These are phyloP conservation scores for Nemania diffusa DNA, from an alignment of 2,329 filamentous ascomycete species.

Conservation along the genomic window DNA sequence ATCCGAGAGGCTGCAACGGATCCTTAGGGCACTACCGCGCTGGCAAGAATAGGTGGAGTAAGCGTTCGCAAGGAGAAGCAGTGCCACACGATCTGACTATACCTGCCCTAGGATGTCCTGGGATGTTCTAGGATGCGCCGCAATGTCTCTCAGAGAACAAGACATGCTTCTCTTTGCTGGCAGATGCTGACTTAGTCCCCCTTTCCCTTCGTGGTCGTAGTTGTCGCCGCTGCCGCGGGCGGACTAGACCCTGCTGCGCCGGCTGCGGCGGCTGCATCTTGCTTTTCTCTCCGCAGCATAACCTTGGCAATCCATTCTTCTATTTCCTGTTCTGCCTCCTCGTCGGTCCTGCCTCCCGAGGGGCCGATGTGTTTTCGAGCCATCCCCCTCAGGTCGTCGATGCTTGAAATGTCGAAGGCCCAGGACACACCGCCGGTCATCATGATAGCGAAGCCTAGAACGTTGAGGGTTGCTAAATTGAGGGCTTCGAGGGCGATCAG, in stretches of 20 bases:
- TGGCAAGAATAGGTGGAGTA: not conserved
- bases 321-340: conserved; percentile 68
- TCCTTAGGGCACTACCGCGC: not conserved
- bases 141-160: not conserved
- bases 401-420: conserved; percentile 77
- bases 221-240: not conserved
- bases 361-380: conserved; percentile 57
- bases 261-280: conserved; percentile 28
- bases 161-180: conserved; percentile 13
- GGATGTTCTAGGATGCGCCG: not conserved
- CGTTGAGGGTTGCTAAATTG: conserved; percentile 87
- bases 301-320: conserved; percentile 70
- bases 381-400: conserved; percentile 70
- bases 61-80: not conserved
- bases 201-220: conserved; percentile 3
- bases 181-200: not conserved
- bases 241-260: not conserved
- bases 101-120: not conserved
- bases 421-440: conserved; percentile 77
- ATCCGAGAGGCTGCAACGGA: not conserved
- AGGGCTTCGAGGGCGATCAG: conserved; percentile 85
- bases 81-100: not conserved
- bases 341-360: conserved; percentile 51
- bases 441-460: conserved; percentile 79
- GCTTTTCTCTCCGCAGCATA: conserved; percentile 61